phyloP scores from a whole-genome alignment of 179 eudicot genomes.

The Silene coronaria region DNA sequence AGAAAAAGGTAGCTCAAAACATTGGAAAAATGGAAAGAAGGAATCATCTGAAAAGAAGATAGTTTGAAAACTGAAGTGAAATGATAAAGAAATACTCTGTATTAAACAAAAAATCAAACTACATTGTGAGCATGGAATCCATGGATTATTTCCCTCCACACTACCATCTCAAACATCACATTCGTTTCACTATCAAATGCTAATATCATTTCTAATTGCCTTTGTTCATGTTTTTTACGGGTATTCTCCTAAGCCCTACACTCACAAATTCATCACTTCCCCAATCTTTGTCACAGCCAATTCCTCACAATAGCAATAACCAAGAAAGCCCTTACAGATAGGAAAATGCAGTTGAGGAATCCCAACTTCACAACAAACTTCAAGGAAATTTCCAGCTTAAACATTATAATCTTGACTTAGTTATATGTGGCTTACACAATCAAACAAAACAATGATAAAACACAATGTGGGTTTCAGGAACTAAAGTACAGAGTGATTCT shows the following conservation, averaged over 20 bases:
- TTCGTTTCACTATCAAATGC: not conserved
- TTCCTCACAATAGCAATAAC: too few species aligned
- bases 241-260: not conserved
- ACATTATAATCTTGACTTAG: too few species aligned
- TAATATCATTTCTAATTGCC: not conserved
- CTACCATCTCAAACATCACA: not conserved
- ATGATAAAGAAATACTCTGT: too few species aligned
- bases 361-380: too few species aligned
- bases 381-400: too few species aligned
- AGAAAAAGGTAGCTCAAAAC: not conserved
- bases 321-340: too few species aligned
- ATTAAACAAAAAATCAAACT: not conserved
- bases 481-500: too few species aligned
- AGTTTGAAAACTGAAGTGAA: not conserved
- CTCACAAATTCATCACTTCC: not conserved
- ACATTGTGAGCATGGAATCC: not conserved
- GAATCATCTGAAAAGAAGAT: not conserved
- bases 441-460: too few species aligned
- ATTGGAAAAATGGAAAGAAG: not conserved
- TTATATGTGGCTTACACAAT: too few species aligned
- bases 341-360: too few species aligned
- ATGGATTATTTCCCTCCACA: not conserved
- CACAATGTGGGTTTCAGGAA: too few species aligned
- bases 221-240: not conserved
- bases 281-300: not conserved